Base-by-base conservation (phyloP, 768 basidiomycete genomes). In the Kwoniella mangroviensis region DNA sequence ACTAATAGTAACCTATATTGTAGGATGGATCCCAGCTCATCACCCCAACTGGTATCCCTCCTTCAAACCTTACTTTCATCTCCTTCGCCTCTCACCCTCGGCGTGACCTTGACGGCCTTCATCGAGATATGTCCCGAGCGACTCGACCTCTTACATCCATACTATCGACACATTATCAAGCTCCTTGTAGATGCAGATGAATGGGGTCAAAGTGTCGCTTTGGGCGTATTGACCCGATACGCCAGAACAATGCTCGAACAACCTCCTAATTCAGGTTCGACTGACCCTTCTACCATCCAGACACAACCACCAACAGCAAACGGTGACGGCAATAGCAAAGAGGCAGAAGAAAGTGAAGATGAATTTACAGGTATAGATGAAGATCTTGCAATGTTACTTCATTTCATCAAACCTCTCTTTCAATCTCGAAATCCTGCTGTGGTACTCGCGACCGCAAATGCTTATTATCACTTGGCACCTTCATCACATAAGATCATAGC, bases 131-230 rank as follows among this genome's bases (percentile, higher is more conserved):
- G 92, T 78, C 92, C 94, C 0, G 90, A 91, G 0, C 87, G 91
- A 55, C 87, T 95, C 13, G 93, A 96, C 77, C 88, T 97, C 13
- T 83, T 99, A 1, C 97, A 99, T 77, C 87, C 87, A 19, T 92
- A 97, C 74, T 99, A 92, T 76, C 87, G 95, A 24, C 88, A 92
- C 28, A 85, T 94, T 40, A 97, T 94, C 79, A 86, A 87, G 53
- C 85, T 91, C n/a, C 85, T 98, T 2, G 87, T 93, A 42, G 94
- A 99, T 76, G 90, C 91, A 4, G 97, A 99, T 76, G 96, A 97
- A 81, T 99, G 97, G 97, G 94, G 94, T 0, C 97, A 98, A 82
- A 88, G 91, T 6, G 88, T 90, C 56, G 82, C 94, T 21, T 86
- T 96, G 70, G 87, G 90, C 54, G 86, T 98, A 15, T 86, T 99